Evolutionary conservation across 257 asterid genomes (phyloP), one percentile per base, ranked within the genome.

Genomic region (Galeopsis tetrahit): DNA sequence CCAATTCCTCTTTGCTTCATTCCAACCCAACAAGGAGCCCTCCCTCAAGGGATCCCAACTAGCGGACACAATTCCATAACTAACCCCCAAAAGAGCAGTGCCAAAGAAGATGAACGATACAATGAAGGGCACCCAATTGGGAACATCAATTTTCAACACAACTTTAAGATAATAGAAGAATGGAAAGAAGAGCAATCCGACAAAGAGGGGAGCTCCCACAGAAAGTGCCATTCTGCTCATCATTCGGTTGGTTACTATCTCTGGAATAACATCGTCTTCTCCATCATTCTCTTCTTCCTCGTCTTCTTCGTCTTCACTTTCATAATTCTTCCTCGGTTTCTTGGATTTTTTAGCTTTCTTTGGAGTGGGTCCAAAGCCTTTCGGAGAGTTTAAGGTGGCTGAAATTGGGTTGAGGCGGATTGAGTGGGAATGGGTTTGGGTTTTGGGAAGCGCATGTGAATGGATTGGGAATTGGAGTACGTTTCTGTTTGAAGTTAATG

Each of bases 31-130:
- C 2, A 87, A 43, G 2, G 99, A 91, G 0, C 99, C 97, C 79
- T 94, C 97, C 80, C 99, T 87, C 82, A 84, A 7, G 0, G 99
- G 99, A 82, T 94, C 99, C 99, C 99, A 94, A 81, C 99, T 94
- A 13, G 99, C 82, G 13, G 99, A 94, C 71, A 94, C 99, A 68
- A 94, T 91, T 39, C 97, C 99, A 74, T 94, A 94, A 77, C 98
- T 91, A 32, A 94, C 84, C 63, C 99, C 99, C 71, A 79, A 39
- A 7, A 91, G 88, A 4, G 98, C 98, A 1, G 92, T 83, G 46
- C 99, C 99, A 55, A 90, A 95, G 88, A 88, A 95, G 55, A 90
- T 8, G 46, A 95, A 95, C 2, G 99, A 92, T 69, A 95, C 97
- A 13, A 95, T 83, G 69, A 95, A 80, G 35, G 99, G 97, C 33